phyloP scores from a whole-genome alignment of 2,329 filamentous ascomycete species.

The Neospermospora avenae region DNA sequence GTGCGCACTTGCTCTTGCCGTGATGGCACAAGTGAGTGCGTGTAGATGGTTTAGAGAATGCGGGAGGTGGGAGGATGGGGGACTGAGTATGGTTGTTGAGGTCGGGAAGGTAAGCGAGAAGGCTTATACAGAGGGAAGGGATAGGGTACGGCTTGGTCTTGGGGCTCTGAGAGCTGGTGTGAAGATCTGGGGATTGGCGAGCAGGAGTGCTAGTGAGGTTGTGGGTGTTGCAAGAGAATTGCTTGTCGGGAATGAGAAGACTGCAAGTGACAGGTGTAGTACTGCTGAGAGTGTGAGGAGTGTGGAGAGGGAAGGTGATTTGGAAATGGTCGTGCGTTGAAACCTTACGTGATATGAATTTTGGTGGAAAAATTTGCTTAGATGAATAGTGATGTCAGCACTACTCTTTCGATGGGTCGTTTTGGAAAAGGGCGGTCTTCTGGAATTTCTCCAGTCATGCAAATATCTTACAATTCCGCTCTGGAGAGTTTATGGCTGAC shows the following conservation, averaged over 20 bases:
- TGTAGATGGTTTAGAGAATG: slow-evolving; percentile 41
- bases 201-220: slow-evolving; percentile 53
- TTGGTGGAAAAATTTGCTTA: not conserved
- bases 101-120: slow-evolving; percentile 34
- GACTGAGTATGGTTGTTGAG: not conserved
- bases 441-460: too few species aligned
- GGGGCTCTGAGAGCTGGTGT: slow-evolving; percentile 54
- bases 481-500: too few species aligned
- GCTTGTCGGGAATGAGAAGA: not conserved
- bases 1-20: slow-evolving; percentile 51
- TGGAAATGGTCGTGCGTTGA: not conserved
- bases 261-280: too few species aligned
- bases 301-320: not conserved
- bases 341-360: not conserved
- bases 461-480: too few species aligned
- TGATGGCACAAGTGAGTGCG: slow-evolving; percentile 52
- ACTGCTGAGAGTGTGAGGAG: not conserved
- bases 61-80: not conserved
- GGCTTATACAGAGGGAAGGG: slow-evolving; percentile 36
- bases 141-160: slow-evolving; percentile 55
- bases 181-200: slow-evolving; percentile 54
- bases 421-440: too few species aligned
- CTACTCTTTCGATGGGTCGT: too few species aligned
- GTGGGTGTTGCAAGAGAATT: slow-evolving; percentile 54
- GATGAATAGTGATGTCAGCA: not conserved